These are phyloP conservation scores for Populus deltoides DNA, from an alignment of 345 rosid species.

Conservation along the genomic window DNA sequence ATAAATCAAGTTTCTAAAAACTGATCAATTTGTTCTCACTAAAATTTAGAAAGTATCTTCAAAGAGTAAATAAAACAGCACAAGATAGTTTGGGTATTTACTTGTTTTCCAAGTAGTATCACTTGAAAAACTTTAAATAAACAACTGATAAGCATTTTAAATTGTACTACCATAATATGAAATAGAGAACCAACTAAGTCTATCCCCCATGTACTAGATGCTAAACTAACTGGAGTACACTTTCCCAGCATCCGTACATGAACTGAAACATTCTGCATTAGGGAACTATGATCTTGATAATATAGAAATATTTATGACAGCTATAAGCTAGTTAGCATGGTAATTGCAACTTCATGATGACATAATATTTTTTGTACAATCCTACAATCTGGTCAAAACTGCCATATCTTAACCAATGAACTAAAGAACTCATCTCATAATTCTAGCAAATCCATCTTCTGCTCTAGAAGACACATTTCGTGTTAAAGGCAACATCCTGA, in stretches of 20 bases:
- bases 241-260: neutral
- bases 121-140: neutral
- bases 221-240: neutral
- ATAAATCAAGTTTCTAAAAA: neutral
- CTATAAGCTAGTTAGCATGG: neutral
- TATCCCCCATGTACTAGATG: neutral
- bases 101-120: neutral
- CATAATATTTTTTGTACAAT: neutral
- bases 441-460: neutral
- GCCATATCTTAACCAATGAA: neutral
- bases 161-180: neutral
- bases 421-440: neutral
- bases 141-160: neutral
- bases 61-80: neutral
- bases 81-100: neutral
- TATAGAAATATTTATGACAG: neutral
- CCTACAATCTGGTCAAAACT: neutral
- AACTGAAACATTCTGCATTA: neutral
- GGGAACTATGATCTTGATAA: neutral
- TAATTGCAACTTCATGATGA: neutral
- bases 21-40: neutral
- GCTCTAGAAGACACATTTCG: neutral
- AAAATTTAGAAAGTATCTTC: neutral
- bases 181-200: neutral
- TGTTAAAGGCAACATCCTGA: neutral